Conservation (phyloP, 257 asterid species). For the Salvia splendens region DNA sequence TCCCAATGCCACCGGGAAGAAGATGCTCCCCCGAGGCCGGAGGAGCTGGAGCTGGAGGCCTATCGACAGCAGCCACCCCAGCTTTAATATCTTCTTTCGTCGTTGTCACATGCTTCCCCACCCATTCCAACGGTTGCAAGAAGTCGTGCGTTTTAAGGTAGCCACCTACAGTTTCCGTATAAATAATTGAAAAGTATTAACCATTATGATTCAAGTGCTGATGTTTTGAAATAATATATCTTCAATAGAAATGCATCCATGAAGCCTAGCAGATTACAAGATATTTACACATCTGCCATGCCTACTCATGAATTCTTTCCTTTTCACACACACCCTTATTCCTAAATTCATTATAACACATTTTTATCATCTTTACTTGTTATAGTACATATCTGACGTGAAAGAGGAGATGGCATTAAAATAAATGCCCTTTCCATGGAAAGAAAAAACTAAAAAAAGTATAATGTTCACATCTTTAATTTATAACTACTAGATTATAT, state of each 20-base stretch:
- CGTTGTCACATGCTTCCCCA: slow-evolving; percentile 40
- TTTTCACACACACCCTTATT: neutral
- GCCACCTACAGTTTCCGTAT: slow-evolving; percentile 48
- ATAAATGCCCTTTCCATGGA: neutral
- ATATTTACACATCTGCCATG: slow-evolving; percentile 9
- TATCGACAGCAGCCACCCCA: slow-evolving; percentile 46
- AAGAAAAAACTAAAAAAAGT: neutral
- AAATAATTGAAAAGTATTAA: neutral
- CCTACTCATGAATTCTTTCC: neutral
- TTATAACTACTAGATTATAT: neutral
- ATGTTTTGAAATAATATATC: neutral
- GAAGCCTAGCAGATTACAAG: neutral
- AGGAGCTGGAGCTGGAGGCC: slow-evolving; percentile 48
- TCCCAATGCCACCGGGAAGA: slow-evolving; percentile 88
- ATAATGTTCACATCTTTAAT: neutral
- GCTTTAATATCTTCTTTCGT: slow-evolving; percentile 51
- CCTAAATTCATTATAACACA: neutral
- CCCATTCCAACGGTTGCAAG: slow-evolving; percentile 82
- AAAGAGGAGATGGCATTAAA: neutral
- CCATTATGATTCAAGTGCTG: slow-evolving; percentile 9
- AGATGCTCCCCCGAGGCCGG: slow-evolving; percentile 54
- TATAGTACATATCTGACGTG: neutral
- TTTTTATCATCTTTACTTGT: neutral
- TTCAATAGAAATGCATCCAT: neutral
- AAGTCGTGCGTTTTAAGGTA: slow-evolving; percentile 83